Percentiles rank a stretch among this genome's conserved stretches.
These are phyloP conservation scores for Phalaenopsis hybrid DNA, from an alignment of 116 monocot genomes.

Conservation along the genomic window DNA sequence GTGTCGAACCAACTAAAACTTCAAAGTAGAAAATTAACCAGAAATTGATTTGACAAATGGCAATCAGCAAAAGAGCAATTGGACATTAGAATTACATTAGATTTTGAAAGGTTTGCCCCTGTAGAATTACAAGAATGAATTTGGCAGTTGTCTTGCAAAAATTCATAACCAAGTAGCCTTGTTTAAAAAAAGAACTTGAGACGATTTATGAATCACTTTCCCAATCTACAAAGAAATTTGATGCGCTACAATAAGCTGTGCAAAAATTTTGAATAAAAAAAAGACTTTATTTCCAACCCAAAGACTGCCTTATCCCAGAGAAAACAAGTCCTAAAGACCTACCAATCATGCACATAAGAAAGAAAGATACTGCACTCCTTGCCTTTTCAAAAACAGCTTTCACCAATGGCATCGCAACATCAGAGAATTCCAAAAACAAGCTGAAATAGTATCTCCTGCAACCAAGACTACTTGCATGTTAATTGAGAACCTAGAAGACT, in stretches of 20 bases:
- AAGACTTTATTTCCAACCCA: conserved; percentile 62
- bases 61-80: no score
- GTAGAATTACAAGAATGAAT: not conserved
- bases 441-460: conserved; percentile 98
- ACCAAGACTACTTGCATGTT: not conserved
- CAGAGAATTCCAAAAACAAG: conserved; percentile 76
- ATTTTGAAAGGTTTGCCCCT: no score
- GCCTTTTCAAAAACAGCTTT: conserved; percentile 42
- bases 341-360: conserved; percentile 78
- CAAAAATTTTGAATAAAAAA: not conserved
- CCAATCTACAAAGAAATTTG: no score
- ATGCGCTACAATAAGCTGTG: not conserved
- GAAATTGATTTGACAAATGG: no score
- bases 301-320: conserved; percentile 74
- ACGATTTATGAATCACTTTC: no score
- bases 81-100: no score
- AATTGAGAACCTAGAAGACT: not conserved
- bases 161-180: not conserved
- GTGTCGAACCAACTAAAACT: no score
- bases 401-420: conserved; percentile 73
- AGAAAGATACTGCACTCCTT: conserved; percentile 67
- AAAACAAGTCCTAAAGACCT: conserved; percentile 92
- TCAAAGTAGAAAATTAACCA: no score
- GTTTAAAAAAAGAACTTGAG: no score
- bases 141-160: not conserved